Evolutionary conservation across 129 eudicot genomes (phyloP), one percentile per base, ranked within the genome.

Genomic region (Gnaphalium uliginosum): DNA sequence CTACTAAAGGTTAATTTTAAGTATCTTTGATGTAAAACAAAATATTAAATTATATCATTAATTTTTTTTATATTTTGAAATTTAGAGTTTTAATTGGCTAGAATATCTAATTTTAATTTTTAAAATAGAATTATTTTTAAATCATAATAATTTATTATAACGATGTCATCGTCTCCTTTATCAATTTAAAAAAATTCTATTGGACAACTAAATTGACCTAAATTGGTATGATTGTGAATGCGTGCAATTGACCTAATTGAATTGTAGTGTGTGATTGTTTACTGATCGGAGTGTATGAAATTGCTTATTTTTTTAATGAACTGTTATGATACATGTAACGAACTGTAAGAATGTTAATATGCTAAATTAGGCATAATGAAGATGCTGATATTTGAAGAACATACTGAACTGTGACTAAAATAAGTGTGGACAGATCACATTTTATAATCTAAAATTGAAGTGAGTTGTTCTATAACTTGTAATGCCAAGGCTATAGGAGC

Each of bases 291-390:
- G 69, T 68, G 14, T 26, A 56, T 37, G 69, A 68, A 46, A 46
- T 13, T 46, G 53, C 14, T 46, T 43, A 43, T 2, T 14, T 14
- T 3, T 46, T 46, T 61, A 10, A 59, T 59, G 74, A 68, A 68
- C 62, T 68, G 48, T 14, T 77, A 4, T 57, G 58, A 56, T 77
- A 68, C 8, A 54, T 67, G 68, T 37, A 37, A 37, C 50, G 26
- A 69, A 69, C 25, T 76, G 8, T 46, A 57, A 13, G 68, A 25
- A 77, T 68, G 81, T 57, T 68, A 68, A 18, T 26, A 61, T 56
- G 25, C 60, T 77, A 37, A 56, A 69, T 59, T 68, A 8, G 66
- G 72, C 30, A 29, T 21, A 10, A 23, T 33, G 22, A 41, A 53
- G 50, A 19, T 33, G 18, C 19, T 15, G 5, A 27, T 22, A 23